Percentiles rank a stretch among this genome's conserved stretches.
Conservation (phyloP, 441 rosid species). For the Rhodomyrtus psidioides region DNA sequence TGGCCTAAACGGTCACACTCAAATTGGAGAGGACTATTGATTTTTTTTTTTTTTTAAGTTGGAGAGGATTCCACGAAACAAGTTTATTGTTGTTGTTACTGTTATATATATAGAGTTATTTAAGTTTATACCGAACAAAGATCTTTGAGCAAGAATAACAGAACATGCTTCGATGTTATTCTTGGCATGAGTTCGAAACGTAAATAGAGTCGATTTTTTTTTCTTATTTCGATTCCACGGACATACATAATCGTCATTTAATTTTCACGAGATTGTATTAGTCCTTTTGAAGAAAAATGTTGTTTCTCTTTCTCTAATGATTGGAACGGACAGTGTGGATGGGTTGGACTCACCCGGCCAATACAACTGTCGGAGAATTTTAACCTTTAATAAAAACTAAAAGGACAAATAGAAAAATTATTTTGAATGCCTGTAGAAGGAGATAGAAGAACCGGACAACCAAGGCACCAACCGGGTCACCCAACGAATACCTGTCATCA, state of each 20-base stretch:
- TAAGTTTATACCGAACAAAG: background rate
- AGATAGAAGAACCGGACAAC: background rate
- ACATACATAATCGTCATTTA: too few relatives aligned
- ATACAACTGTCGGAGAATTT: background rate
- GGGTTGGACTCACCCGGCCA: background rate
- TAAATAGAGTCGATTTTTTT: too few relatives aligned
- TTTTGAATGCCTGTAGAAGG: too few relatives aligned
- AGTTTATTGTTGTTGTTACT: background rate
- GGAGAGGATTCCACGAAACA: background rate
- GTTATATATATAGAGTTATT: too few relatives aligned
- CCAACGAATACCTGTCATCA: background rate
- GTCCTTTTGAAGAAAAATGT: background rate
- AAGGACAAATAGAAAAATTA: too few relatives aligned
- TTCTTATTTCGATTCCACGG: too few relatives aligned
- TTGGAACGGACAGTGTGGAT: background rate
- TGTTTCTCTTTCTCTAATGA: background rate
- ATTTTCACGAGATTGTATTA: background rate
- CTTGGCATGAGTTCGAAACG: too few relatives aligned
- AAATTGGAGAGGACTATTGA: too few relatives aligned
- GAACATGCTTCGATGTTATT: background rate
- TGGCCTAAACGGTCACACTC: background rate
- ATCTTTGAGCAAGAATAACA: too few relatives aligned
- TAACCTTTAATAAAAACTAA: background rate
- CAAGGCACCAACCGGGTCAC: background rate
- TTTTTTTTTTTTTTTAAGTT: too few relatives aligned